These are phyloP conservation scores for Xylaria nigripes DNA, from an alignment of 495 filamentous ascomycete species.

Conservation along the genomic window DNA sequence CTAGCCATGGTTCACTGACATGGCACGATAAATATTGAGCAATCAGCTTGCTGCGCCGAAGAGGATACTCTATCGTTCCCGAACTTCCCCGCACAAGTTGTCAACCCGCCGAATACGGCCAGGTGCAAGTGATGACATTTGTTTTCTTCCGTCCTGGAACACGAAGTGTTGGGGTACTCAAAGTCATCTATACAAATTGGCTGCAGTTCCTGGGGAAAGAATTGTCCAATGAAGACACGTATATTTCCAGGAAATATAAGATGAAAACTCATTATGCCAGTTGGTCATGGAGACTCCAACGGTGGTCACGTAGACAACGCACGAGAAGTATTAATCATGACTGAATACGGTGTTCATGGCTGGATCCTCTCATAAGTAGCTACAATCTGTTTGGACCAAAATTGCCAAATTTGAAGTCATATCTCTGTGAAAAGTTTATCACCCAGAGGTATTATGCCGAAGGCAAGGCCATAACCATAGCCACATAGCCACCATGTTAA, in stretches of 20 bases:
- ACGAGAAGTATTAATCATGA: background rate
- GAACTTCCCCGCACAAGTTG: background rate
- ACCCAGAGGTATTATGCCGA: conserved; percentile 23
- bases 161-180: background rate
- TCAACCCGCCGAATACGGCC: background rate
- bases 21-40: no score
- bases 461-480: conserved; percentile 22
- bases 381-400: conserved; percentile 27
- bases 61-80: no score
- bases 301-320: background rate
- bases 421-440: conserved; percentile 22
- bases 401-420: conserved; percentile 22
- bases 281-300: no score
- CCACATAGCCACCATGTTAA: conserved; percentile 11
- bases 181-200: background rate
- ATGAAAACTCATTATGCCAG: background rate
- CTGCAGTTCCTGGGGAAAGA: background rate
- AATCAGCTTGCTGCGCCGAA: no score
- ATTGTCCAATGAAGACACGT: background rate
- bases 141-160: background rate
- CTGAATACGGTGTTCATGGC: background rate
- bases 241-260: no score
- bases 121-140: background rate
- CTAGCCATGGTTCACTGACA: no score
- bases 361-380: conserved; percentile 6